These are phyloP conservation scores for Fusarium sp. DNA, from an alignment of 2,329 filamentous ascomycete genomes.

Conservation along the genomic window DNA sequence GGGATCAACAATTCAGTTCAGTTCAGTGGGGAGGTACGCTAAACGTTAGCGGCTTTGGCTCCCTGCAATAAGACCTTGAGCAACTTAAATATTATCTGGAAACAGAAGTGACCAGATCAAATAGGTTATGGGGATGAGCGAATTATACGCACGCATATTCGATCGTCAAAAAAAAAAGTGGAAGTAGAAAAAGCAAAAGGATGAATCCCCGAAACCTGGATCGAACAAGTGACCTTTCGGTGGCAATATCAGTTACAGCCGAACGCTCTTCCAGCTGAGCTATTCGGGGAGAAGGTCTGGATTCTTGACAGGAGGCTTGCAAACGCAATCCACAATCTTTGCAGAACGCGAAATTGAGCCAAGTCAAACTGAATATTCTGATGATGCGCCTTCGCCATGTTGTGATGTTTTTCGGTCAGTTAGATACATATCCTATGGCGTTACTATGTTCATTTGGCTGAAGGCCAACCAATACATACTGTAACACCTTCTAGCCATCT, in stretches of 20 bases:
- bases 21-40: neutral
- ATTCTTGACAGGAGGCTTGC: neutral
- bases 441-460: too few relatives aligned
- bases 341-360: fast-evolving
- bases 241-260: constrained; percentile 30
- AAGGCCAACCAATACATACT: too few relatives aligned
- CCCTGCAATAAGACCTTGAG: fast-evolving
- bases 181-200: neutral
- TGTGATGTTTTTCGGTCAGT: too few relatives aligned
- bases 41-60: neutral
- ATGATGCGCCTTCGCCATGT: too few relatives aligned
- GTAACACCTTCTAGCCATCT: too few relatives aligned
- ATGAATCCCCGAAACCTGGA: constrained; percentile 32
- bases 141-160: too few relatives aligned
- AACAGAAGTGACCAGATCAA: too few relatives aligned
- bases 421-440: too few relatives aligned
- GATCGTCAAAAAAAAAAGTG: too few relatives aligned
- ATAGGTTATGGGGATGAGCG: too few relatives aligned
- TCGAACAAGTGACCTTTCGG: constrained; percentile 39
- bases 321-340: fast-evolving
- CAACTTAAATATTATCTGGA: too few relatives aligned
- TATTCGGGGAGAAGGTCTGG: constrained; percentile 31
- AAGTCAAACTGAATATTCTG: neutral
- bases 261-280: constrained; percentile 38
- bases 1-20: neutral